A percentile compares a stretch with the other conserved stretches of the same genome.
Conservation (phyloP, 768 basidiomycete genomes). For the Coprinopsis strossmayeri region DNA sequence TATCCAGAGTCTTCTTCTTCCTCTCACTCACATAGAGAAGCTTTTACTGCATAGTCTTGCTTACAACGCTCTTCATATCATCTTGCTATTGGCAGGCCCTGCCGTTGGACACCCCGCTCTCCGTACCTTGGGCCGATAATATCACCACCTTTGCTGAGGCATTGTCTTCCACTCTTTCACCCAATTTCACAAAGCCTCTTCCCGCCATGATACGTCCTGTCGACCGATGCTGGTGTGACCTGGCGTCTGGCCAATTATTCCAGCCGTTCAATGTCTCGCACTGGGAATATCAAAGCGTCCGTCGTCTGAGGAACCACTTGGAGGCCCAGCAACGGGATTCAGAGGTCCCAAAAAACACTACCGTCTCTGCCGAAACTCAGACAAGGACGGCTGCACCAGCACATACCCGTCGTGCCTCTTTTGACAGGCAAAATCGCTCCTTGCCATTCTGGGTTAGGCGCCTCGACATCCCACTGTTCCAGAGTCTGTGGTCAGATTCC, state of each 20-base stretch:
- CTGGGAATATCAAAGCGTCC: conserved; percentile 68
- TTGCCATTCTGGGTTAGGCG: not conserved
- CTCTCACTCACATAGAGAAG: conserved; percentile 28
- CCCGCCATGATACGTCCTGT: conserved; percentile 57
- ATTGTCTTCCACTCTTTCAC: conserved; percentile 39
- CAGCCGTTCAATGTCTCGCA: conserved; percentile 69
- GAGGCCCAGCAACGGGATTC: conserved; percentile 26
- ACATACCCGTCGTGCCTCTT: not conserved
- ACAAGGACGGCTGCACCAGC: not conserved
- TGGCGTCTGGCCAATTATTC: conserved; percentile 58
- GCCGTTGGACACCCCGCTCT: conserved; percentile 54
- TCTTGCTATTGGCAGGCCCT: conserved; percentile 90
- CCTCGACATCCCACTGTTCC: conserved; percentile 5
- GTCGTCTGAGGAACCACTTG: conserved; percentile 35
- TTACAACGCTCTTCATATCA: conserved; percentile 77
- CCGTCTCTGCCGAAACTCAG: not conserved
- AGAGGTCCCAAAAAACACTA: conserved; percentile 10
- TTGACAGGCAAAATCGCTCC: conserved; percentile 1
- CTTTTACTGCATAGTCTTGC: conserved; percentile 82
- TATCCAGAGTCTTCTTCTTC: not conserved
- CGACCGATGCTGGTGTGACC: conserved; percentile 86
- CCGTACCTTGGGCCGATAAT: conserved; percentile 59
- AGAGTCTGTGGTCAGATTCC: conserved; percentile 11
- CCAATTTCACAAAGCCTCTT: conserved; percentile 33
- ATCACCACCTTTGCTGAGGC: conserved; percentile 71